Conservation (phyloP, 169 alveolate genomes). For the Plasmodium reichenowi region DNA sequence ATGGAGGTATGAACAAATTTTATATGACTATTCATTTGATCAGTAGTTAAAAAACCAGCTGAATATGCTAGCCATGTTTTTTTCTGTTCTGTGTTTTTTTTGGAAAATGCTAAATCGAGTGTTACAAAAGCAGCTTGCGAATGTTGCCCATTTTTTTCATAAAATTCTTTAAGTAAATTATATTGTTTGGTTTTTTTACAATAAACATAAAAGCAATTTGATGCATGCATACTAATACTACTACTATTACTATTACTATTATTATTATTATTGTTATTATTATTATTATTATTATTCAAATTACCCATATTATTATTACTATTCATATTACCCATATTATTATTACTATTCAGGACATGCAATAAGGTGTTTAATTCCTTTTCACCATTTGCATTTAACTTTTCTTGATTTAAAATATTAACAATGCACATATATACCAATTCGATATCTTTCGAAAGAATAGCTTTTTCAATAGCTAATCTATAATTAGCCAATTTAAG, state of each 20-base stretch:
- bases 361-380: conserved; percentile 46
- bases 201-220: conserved; percentile 40
- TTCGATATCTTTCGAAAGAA: conserved; percentile 79
- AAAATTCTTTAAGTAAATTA: conserved; percentile 53
- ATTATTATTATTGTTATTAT: too few species aligned
- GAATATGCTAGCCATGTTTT: conserved; percentile 72
- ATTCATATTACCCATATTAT: too few species aligned
- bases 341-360: conserved; percentile 31
- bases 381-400: conserved; percentile 42
- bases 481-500: conserved; percentile 81
- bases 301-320: too few species aligned
- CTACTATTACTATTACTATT: too few species aligned
- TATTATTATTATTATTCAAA: too few species aligned
- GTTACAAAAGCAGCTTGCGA: conserved; percentile 71
- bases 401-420: conserved; percentile 73
- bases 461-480: conserved; percentile 81
- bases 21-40: conserved; percentile 61
- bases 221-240: conserved; percentile 11
- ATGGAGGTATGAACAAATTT: conserved; percentile 51
- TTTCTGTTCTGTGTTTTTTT: conserved; percentile 39
- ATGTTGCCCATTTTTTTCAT: conserved; percentile 74
- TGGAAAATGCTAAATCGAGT: conserved; percentile 47
- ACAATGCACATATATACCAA: conserved; percentile 83
- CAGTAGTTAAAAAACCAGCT: conserved; percentile 68
- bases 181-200: conserved; percentile 37